Percentiles rank a stretch among this genome's conserved stretches.
Evolutionary conservation across 1,139 yeast species (phyloP).

Genomic region (Kodamaea fungicola): DNA sequence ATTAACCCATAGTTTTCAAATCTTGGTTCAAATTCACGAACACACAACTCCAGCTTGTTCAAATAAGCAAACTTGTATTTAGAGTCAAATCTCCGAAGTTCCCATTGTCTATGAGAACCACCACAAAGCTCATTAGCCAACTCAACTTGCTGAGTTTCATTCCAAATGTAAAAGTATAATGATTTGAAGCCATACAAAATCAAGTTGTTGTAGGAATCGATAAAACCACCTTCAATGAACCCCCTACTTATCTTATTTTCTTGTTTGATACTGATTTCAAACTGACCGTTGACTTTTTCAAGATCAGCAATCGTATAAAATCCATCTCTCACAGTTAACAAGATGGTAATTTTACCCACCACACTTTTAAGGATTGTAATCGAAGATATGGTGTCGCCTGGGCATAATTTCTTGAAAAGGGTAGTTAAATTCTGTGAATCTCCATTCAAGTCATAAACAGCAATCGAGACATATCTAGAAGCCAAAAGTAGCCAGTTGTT

Average conservation of each 20-base stretch:
- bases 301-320: conserved; percentile 40
- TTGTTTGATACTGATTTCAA: conserved; percentile 38
- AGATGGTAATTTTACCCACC: conserved; percentile 16
- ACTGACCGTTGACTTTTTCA: conserved; percentile 11
- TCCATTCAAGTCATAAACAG: conserved; percentile 44
- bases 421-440: conserved; percentile 16
- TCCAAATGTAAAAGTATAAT: conserved; percentile 74
- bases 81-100: conserved; percentile 25
- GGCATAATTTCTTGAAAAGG: conserved; percentile 51
- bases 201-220: conserved; percentile 42
- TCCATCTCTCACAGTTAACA: conserved; percentile 65
- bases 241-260: conserved; percentile 71
- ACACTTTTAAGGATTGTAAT: conserved; percentile 34
- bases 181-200: conserved; percentile 81
- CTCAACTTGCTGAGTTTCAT: conserved; percentile 75
- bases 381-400: conserved; percentile 76
- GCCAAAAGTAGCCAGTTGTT: conserved; percentile 55
- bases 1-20: conserved; percentile 28
- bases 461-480: conserved; percentile 67
- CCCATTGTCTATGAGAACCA: conserved; percentile 88
- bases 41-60: conserved; percentile 46
- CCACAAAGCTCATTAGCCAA: conserved; percentile 76
- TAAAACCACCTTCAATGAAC: conserved; percentile 69
- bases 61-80: conserved; percentile 46
- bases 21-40: conserved; percentile 21